Conservation (phyloP, 805 yeast species). For the Huiozyma naganishii region DNA sequence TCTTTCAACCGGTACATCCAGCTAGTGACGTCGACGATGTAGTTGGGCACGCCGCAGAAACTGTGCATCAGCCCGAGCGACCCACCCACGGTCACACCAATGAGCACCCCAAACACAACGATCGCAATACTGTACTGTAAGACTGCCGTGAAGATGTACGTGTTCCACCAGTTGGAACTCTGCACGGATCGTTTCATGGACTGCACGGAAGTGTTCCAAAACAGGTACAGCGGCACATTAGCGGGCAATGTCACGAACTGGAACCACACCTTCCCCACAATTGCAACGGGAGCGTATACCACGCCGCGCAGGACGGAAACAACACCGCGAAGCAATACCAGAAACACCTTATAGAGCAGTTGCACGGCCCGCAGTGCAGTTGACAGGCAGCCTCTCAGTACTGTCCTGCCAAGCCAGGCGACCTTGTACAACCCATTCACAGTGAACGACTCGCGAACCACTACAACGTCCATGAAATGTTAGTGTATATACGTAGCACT, state of each 20-base stretch:
- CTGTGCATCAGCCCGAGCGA: background rate
- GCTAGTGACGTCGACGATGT: background rate
- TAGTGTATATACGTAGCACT: no score
- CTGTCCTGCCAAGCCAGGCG: no score
- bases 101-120: conserved; percentile 9
- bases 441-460: no score
- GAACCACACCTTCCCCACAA: background rate
- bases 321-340: background rate
- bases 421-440: no score
- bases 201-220: conserved; percentile 17
- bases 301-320: background rate
- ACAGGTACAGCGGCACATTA: conserved; percentile 17
- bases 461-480: no score
- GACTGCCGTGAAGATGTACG: conserved; percentile 9
- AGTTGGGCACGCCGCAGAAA: background rate
- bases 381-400: no score
- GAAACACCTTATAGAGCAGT: background rate
- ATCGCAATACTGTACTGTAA: conserved; percentile 19
- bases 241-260: conserved; percentile 11
- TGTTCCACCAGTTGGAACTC: conserved; percentile 8
- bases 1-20: background rate
- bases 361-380: no score
- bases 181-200: conserved; percentile 5
- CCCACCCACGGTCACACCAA: background rate
- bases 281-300: background rate